Evolutionary conservation across 2,329 filamentous ascomycete species (phyloP), one percentile per base, ranked within the genome.

Genomic region (Rutstroemia sp.): DNA sequence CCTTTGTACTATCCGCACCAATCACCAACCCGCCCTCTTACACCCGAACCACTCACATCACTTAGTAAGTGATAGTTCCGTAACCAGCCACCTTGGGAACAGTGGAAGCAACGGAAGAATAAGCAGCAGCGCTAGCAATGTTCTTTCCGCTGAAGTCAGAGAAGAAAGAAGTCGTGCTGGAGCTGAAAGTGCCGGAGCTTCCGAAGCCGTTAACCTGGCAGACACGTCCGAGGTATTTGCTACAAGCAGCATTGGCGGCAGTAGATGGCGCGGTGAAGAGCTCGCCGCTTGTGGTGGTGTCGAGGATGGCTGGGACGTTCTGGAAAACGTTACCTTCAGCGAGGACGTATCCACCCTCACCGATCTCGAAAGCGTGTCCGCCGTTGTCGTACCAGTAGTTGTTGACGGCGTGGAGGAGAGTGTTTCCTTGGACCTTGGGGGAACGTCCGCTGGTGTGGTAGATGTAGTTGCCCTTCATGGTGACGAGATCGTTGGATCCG

Each of bases 321-420:
- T 71, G 66, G 62, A 78, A 76, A 51, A 72, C 71, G 65, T 77
- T 77, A 27, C 75, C 76, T 61, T 77, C 76, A 17, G 76, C 65
- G 8, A 76, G 59, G 10, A 70, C 67, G n/a, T 69, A 67, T 36
- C 58, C 63, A 25, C 67, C 66, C 6, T 57, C 47, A 45, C 61
- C 65, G 25, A 72, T 67, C 50, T 75, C 76, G 57, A 79, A 78
- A 19, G 73, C 71, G 65, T 78, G 75, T 52, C 75, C 73, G 5
- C 64, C 65, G 63, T 70, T 73, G 56, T 70, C 65, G 59, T 68
- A 68, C 68, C 72, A 77, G 67, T 72, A 72, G 67, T 73, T 74
- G 68, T 75, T 75, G 52, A 73, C 71, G 54, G 71, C 72, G 56
- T 75, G 75, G 61, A 68, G 64, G 53, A 71, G 64, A 54, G 69